A percentile compares a stretch with the other conserved stretches of the same genome.
Conservation (phyloP, 1,139 yeast species). For the Wickerhamiella infanticola region DNA sequence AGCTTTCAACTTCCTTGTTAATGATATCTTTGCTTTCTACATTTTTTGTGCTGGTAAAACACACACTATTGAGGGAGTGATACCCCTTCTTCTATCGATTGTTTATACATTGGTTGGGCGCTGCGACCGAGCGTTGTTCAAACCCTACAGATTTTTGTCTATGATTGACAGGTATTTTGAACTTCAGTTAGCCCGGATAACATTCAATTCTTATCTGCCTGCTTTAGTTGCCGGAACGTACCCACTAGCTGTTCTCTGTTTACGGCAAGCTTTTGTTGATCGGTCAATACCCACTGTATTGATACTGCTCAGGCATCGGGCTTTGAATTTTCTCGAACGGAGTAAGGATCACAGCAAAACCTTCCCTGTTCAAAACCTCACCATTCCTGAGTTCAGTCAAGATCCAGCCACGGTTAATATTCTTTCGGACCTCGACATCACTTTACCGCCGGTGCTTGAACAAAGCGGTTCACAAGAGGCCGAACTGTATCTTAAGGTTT, state of each 20-base stretch:
- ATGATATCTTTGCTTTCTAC: slow-evolving; percentile 3
- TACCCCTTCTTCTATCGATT: slow-evolving; percentile 1
- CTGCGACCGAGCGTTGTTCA: background rate
- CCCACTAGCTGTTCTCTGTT: background rate
- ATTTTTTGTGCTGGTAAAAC: background rate
- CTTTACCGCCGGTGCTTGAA: too few species aligned
- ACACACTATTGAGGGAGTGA: background rate
- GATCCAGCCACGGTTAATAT: background rate
- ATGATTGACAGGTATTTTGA: background rate
- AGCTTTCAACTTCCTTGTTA: slow-evolving; percentile 5
- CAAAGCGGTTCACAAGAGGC: too few species aligned
- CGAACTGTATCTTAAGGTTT: too few species aligned
- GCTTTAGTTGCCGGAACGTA: background rate
- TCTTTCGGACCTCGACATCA: too few species aligned
- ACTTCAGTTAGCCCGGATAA: background rate
- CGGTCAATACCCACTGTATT: background rate
- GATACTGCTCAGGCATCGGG: background rate
- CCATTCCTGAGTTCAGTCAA: background rate
- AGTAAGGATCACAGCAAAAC: background rate
- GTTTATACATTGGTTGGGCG: background rate
- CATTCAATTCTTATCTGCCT: background rate
- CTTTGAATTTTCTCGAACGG: background rate
- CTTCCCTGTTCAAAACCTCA: background rate
- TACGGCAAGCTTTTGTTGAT: background rate
- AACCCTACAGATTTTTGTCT: background rate